Base-by-base conservation (phyloP, 2,329 filamentous ascomycete species). In the Cryphonectria parasitica region DNA sequence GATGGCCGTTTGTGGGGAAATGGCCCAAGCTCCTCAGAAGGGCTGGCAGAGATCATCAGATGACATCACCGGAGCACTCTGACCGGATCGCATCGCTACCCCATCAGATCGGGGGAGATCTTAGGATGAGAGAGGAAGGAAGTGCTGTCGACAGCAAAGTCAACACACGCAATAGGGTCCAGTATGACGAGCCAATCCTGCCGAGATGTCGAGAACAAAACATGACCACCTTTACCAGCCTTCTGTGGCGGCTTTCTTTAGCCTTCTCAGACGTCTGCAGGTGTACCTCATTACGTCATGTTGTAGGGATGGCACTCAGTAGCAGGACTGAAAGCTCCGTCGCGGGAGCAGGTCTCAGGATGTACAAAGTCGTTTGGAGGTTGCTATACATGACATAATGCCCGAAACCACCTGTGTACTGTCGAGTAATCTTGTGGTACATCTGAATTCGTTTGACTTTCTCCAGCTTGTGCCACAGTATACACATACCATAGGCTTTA, bases 31-130 rank as follows among this genome's bases (percentile, higher is more conserved):
- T 67, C 64, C 41, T 8, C 6, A 34, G 17, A 22, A n/a, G 17
- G 7, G 19, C 8, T 5, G 31, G 39, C 66, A 68, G 56, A 58
- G 56, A 19, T 28, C 13, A 52, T 22, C 3, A 22, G 7, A 68
- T 72, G 71, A 72, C 71, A 70, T 72, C 71, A 70, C 71, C 68
- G 71, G 68, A 65, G 68, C 62, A 62, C 64, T 67, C 25, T 28
- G 64, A 65, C 70, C 70, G 70, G 66, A 58, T 64, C 36, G 39
- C 34, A 34, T n/a, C 19, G 22, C 34, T 25, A 41, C 8, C n/a
- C 45, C 22, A 45, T 17, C 34, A 49, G 22, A 49, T 49, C 45
- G 22, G 2, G 7, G 22, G 45, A n/a, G 45, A 49, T 49, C 45
- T 49, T 3, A 8, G 34, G 34, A 34, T 34, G 34, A n/a, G n/a